Conservation (phyloP, 495 filamentous ascomycete species). For the Daldinia bambusicola region DNA sequence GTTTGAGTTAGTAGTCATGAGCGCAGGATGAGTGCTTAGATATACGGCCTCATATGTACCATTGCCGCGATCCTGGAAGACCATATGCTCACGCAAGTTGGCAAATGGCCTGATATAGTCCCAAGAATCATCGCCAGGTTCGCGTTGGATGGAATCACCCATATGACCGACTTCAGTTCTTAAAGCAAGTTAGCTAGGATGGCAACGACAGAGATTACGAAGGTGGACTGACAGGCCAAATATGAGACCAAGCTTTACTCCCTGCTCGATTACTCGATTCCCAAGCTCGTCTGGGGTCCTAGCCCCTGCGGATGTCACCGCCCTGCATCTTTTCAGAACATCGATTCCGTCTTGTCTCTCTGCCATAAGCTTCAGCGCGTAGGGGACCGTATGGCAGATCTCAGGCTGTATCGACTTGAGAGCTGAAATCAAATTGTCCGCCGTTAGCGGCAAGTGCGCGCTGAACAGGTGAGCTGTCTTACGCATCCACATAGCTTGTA, state of each 20-base stretch:
- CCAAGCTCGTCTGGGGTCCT: slow-evolving; percentile 69
- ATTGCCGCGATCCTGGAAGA: slow-evolving; percentile 60
- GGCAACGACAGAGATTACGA: background rate
- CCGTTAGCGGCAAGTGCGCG: slow-evolving; percentile 64
- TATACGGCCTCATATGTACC: slow-evolving; percentile 65
- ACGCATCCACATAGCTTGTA: slow-evolving; percentile 64
- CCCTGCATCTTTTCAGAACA: slow-evolving; percentile 55
- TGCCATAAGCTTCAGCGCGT: slow-evolving; percentile 65
- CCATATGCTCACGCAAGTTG: slow-evolving; percentile 56
- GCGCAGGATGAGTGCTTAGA: slow-evolving; percentile 69
- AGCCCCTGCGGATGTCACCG: slow-evolving; percentile 64
- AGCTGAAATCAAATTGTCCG: slow-evolving; percentile 56
- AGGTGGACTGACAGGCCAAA: slow-evolving; percentile 61
- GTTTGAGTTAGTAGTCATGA: slow-evolving; percentile 67
- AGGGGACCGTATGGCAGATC: slow-evolving; percentile 66
- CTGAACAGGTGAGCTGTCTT: slow-evolving; percentile 63
- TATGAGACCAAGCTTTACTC: slow-evolving; percentile 60
- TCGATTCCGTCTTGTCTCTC: slow-evolving; percentile 60
- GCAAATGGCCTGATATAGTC: slow-evolving; percentile 63
- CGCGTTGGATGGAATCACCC: slow-evolving; percentile 59
- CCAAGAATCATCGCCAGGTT: slow-evolving; percentile 61
- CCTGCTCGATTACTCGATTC: slow-evolving; percentile 59
- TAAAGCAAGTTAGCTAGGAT: slow-evolving; percentile 20
- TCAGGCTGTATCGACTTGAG: slow-evolving; percentile 60
- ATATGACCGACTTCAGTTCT: slow-evolving; percentile 67